Evolutionary conservation across 441 rosid genomes (phyloP).

Genomic region (Eruca vesicaria): DNA sequence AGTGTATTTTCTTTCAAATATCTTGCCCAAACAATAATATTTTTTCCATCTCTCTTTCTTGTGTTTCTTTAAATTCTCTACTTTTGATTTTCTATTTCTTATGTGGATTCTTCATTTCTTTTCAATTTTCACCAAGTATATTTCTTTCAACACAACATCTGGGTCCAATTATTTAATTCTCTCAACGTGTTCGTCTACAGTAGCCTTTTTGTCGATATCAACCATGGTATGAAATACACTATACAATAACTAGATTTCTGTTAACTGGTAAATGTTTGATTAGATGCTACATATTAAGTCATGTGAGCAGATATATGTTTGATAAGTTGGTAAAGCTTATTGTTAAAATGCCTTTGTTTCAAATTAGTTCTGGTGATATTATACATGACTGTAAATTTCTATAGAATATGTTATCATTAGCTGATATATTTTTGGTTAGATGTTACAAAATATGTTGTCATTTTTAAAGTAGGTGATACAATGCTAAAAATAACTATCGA

Average conservation of each 20-base stretch:
- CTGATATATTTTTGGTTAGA: neutral
- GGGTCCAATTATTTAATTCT: neutral
- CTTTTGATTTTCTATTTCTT: no score
- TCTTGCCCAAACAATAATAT: no score
- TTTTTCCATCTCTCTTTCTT: no score
- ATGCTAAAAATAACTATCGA: neutral
- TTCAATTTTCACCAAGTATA: no score
- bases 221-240: neutral
- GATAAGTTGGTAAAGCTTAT: neutral
- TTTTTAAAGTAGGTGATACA: neutral
- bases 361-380: neutral
- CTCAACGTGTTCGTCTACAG: neutral
- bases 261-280: neutral
- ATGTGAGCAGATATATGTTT: neutral
- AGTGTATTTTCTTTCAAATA: no score
- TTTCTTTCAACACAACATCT: neutral
- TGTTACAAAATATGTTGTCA: neutral
- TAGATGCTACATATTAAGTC: neutral
- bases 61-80: no score
- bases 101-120: no score
- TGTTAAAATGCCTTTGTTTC: neutral
- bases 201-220: no score
- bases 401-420: neutral
- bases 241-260: neutral
- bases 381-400: neutral